Evolutionary conservation across 768 basidiomycete species (phyloP).

Genomic region (Dentipellis sp.): DNA sequence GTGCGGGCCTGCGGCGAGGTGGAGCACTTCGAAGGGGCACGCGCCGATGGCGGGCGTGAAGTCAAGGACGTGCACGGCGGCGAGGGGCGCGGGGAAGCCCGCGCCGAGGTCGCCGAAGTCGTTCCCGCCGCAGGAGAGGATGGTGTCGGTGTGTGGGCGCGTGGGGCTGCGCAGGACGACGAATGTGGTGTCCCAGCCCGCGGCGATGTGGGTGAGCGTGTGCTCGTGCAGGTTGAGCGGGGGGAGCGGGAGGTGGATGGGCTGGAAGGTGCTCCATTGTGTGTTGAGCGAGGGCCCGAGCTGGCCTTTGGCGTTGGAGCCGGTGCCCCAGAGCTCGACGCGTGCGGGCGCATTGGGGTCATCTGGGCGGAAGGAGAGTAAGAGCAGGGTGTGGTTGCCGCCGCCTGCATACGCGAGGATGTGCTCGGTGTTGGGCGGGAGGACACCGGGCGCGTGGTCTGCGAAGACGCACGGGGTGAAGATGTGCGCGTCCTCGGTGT

Average conservation of each 20-base stretch:
- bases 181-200: conserved; percentile 82
- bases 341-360: neutral
- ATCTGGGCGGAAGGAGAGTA: conserved; percentile 32
- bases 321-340: conserved; percentile 61
- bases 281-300: conserved; percentile 40
- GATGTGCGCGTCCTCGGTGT: conserved; percentile 28
- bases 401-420: conserved; percentile 55
- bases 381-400: conserved; percentile 70
- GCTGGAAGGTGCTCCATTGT: conserved; percentile 30
- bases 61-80: conserved; percentile 32
- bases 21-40: conserved; percentile 23
- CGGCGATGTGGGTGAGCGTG: conserved; percentile 40
- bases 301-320: conserved; percentile 65
- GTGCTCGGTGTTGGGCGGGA: conserved; percentile 16
- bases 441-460: conserved; percentile 8
- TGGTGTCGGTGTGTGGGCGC: conserved; percentile 32
- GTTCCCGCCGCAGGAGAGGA: conserved; percentile 77
- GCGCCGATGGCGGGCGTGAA: conserved; percentile 23
- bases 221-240: conserved; percentile 31
- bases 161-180: conserved; percentile 39
- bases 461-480: conserved; percentile 31
- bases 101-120: conserved; percentile 78
- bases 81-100: conserved; percentile 22
- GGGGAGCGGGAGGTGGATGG: conserved; percentile 32
- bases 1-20: conserved; percentile 57